Percentiles rank a stretch among this genome's conserved stretches.
phyloP scores from a whole-genome alignment of 768 basidiomycete genomes.

The Hygrophorus russula region DNA sequence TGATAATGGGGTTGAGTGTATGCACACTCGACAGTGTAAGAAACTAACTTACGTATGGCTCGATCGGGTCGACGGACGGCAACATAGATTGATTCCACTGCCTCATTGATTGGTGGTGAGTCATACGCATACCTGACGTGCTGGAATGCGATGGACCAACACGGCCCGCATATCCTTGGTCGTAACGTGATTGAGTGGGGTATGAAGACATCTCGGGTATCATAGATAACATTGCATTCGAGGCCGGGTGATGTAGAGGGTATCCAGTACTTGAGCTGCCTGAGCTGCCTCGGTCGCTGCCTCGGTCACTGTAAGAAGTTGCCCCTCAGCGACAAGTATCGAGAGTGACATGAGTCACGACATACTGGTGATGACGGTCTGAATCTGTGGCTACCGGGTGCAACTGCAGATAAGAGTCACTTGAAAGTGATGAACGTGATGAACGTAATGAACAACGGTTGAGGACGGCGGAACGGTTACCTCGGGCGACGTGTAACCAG shows the following conservation, averaged over 20 bases:
- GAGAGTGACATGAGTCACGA: constrained; percentile 33
- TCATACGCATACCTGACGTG: constrained; percentile 37
- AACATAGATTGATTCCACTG: constrained; percentile 36
- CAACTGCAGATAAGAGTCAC: constrained; percentile 33
- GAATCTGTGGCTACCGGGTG: constrained; percentile 34
- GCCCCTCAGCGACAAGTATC: not conserved
- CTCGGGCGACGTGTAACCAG: constrained; percentile 28
- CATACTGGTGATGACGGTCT: constrained; percentile 22
- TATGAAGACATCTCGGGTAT: constrained; percentile 50
- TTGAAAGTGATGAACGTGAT: constrained; percentile 14
- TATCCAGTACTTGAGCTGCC: constrained; percentile 16
- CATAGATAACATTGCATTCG: constrained; percentile 35
- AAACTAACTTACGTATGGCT: constrained; percentile 47
- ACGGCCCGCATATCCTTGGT: constrained; percentile 31
- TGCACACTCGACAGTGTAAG: not conserved
- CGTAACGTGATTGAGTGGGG: constrained; percentile 41
- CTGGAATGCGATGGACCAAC: constrained; percentile 21
- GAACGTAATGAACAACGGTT: constrained; percentile 4
- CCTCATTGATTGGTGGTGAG: constrained; percentile 32
- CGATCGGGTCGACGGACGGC: constrained; percentile 24
- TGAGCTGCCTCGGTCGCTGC: constrained; percentile 2
- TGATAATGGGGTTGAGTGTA: constrained; percentile 1
- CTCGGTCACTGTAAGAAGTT: not conserved
- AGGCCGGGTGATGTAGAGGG: constrained; percentile 23
- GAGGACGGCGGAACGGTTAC: constrained; percentile 12